These are phyloP conservation scores for Candida ulmi DNA, from an alignment of 805 yeast species.

Conservation along the genomic window DNA sequence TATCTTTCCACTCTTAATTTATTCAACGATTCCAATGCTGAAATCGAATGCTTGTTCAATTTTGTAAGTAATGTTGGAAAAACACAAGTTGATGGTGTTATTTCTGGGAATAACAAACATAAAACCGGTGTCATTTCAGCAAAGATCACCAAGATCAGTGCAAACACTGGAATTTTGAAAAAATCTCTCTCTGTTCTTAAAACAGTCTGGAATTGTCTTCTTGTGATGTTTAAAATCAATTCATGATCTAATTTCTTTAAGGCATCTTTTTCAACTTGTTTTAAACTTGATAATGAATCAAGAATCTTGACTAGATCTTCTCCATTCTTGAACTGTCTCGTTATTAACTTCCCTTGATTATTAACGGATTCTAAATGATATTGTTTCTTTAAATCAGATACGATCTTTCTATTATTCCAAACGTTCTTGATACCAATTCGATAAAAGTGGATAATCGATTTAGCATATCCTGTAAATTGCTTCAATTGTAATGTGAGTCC, in stretches of 20 bases:
- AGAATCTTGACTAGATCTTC: slow-evolving; percentile 32
- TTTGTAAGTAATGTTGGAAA: slow-evolving; percentile 36
- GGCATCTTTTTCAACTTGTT: slow-evolving; percentile 31
- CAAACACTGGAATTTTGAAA: slow-evolving; percentile 48
- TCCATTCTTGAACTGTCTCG: slow-evolving; percentile 29
- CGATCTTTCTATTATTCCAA: slow-evolving; percentile 37
- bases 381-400: slow-evolving; percentile 23
- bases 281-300: slow-evolving; percentile 26
- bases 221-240: slow-evolving; percentile 32
- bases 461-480: slow-evolving; percentile 40
- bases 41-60: slow-evolving; percentile 25
- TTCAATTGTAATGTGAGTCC: slow-evolving; percentile 25
- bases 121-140: slow-evolving; percentile 50
- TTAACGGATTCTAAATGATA: slow-evolving; percentile 23
- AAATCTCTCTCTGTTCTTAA: slow-evolving; percentile 40
- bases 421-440: slow-evolving; percentile 51
- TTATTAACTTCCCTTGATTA: slow-evolving; percentile 7
- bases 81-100: slow-evolving; percentile 55
- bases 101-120: slow-evolving; percentile 47
- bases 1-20: slow-evolving; percentile 12
- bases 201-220: slow-evolving; percentile 40
- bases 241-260: slow-evolving; percentile 19
- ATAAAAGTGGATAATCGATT: slow-evolving; percentile 45
- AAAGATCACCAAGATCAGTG: slow-evolving; percentile 39
- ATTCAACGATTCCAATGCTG: slow-evolving; percentile 12